These are phyloP conservation scores for Bimuria novae-zelandiae DNA, from an alignment of 2,329 filamentous ascomycete genomes.

Conservation along the genomic window DNA sequence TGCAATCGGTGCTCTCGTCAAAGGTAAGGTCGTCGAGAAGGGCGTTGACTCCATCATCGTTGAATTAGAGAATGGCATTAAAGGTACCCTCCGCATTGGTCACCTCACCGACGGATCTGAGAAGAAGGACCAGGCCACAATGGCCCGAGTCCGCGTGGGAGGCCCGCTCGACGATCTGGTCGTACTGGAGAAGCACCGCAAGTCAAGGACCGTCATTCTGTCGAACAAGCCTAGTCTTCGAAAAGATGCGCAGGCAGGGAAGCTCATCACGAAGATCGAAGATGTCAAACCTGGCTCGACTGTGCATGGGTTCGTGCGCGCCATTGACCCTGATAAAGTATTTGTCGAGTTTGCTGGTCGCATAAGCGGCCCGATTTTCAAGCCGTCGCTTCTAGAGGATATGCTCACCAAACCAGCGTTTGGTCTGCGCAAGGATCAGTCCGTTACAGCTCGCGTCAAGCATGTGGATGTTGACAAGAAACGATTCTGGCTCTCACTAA, in stretches of 20 bases:
- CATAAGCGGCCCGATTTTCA: constrained; percentile 78
- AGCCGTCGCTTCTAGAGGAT: constrained; percentile 75
- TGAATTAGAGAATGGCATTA: constrained; percentile 76
- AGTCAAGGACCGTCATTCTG: constrained; percentile 74
- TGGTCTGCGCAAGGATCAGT: constrained; percentile 76
- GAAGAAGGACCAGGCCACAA: constrained; percentile 74
- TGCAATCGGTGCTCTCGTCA: constrained; percentile 73
- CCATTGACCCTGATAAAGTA: constrained; percentile 77
- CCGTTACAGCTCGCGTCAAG: constrained; percentile 72
- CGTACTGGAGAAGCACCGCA: constrained; percentile 82
- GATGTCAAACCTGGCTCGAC: constrained; percentile 71
- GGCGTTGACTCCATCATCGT: constrained; percentile 58
- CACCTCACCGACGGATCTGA: constrained; percentile 85
- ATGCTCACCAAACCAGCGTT: constrained; percentile 72
- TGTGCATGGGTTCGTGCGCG: constrained; percentile 80
- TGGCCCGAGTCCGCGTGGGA: constrained; percentile 83
- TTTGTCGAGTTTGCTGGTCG: constrained; percentile 88
- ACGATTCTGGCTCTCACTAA: constrained; percentile 70
- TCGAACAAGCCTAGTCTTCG: constrained; percentile 84
- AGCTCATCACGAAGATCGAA: constrained; percentile 72
- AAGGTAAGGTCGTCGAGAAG: constrained; percentile 66
- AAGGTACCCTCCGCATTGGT: constrained; percentile 74
- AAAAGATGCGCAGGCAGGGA: constrained; percentile 72
- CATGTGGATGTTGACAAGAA: constrained; percentile 72
- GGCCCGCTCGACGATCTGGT: constrained; percentile 82